Percentiles rank a stretch among this genome's conserved stretches.
These are phyloP conservation scores for Yarrowia sp. DNA, from an alignment of 805 yeast species.

Conservation along the genomic window DNA sequence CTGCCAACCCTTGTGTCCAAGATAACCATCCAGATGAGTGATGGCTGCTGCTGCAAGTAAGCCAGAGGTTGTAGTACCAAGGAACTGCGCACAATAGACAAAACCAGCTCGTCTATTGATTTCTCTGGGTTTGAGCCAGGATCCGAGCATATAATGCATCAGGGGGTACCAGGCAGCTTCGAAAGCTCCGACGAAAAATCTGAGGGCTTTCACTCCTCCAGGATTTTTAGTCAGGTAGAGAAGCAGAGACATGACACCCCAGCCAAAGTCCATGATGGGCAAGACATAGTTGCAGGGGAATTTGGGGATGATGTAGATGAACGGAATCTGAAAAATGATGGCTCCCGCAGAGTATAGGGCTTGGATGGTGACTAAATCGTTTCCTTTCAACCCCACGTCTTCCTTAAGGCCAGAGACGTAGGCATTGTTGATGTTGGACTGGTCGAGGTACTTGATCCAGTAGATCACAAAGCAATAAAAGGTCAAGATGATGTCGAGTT, in stretches of 20 bases:
- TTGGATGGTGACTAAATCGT: not conserved
- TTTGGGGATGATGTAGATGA: not conserved
- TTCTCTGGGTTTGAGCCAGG: not conserved
- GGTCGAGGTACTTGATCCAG: not conserved
- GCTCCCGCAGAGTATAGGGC: not conserved
- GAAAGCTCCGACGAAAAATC: not conserved
- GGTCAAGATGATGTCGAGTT: not conserved
- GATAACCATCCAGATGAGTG: not conserved
- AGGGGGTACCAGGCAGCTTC: not conserved
- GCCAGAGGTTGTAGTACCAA: not conserved
- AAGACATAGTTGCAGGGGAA: not conserved
- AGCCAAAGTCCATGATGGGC: not conserved
- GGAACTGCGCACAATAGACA: not conserved
- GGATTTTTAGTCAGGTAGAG: not conserved
- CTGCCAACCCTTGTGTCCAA: not conserved
- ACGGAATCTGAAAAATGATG: not conserved
- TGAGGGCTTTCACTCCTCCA: not conserved
- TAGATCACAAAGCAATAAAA: not conserved
- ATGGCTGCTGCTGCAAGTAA: not conserved
- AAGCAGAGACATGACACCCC: not conserved
- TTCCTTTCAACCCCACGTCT: not conserved
- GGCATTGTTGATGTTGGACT: not conserved
- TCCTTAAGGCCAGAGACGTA: not conserved
- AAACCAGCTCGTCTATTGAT: not conserved
- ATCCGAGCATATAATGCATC: not conserved